phyloP scores from a whole-genome alignment of 2,329 filamentous ascomycete species.

The Diaporthe aspalathi region DNA sequence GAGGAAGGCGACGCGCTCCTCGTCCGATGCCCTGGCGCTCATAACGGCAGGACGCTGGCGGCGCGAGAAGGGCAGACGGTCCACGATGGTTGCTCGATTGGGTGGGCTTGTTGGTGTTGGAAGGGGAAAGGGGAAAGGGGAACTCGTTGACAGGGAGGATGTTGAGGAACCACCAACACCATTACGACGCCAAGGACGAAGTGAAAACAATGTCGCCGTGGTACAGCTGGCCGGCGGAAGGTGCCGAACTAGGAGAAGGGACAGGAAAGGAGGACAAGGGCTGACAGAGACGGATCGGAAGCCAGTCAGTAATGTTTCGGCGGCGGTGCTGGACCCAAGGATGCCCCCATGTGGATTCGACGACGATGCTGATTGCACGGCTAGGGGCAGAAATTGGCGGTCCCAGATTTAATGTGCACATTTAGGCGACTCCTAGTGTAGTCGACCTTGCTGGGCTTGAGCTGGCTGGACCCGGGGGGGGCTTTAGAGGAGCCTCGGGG shows the following conservation, averaged over 20 bases:
- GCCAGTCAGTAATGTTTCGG: conserved; percentile 7
- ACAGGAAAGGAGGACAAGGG: conserved; percentile 19
- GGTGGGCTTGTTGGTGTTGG: background rate
- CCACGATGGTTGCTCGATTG: background rate
- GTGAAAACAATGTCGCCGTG: background rate
- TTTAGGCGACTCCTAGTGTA: background rate
- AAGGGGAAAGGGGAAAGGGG: background rate
- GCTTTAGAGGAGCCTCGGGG: no score
- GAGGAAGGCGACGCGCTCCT: conserved; percentile 39
- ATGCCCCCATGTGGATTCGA: conserved; percentile 26
- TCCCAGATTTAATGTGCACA: conserved; percentile 22
- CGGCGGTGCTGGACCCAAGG: conserved; percentile 20
- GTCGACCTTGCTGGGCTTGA: conserved; percentile 20
- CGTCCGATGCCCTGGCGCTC: conserved; percentile 33
- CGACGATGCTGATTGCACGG: conserved; percentile 23
- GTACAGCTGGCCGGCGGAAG: background rate
- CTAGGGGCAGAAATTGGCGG: conserved; percentile 18
- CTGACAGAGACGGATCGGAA: background rate
- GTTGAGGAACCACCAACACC: background rate
- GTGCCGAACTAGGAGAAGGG: background rate
- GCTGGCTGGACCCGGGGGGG: background rate
- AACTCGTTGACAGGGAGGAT: no score
- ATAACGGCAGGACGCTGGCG: conserved; percentile 23
- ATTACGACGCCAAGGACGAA: conserved; percentile 26
- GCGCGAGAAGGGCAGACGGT: conserved; percentile 13